Percentiles rank a stretch among this genome's conserved stretches.
Conservation (phyloP, 1,284 basidiomycete genomes). For the Stygiomarasmius scandens region DNA sequence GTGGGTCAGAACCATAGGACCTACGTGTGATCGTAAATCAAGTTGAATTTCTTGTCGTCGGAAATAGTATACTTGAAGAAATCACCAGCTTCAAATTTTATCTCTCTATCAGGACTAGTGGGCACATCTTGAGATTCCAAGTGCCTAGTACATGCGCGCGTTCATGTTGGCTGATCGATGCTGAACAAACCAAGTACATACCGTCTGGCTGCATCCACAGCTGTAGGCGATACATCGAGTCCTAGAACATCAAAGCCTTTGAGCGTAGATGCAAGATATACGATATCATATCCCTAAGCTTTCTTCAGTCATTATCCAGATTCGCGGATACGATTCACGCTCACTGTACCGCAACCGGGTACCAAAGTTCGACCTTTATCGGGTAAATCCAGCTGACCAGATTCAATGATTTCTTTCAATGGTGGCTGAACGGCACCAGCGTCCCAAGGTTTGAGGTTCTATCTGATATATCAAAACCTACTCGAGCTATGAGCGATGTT, state of each 20-base stretch:
- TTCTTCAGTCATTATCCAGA: background rate
- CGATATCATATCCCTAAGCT: conserved; percentile 67
- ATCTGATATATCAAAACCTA: conserved; percentile 45
- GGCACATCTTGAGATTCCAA: conserved; percentile 11
- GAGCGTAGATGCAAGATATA: conserved; percentile 52
- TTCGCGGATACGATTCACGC: conserved; percentile 18
- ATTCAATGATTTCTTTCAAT: conserved; percentile 54
- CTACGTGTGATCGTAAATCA: conserved; percentile 73
- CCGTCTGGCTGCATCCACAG: conserved; percentile 53
- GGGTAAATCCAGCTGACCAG: conserved; percentile 51
- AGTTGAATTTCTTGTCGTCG: conserved; percentile 48
- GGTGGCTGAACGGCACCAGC: conserved; percentile 55
- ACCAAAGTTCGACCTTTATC: conserved; percentile 60
- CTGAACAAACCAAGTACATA: conserved; percentile 35
- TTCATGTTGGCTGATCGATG: conserved; percentile 55
- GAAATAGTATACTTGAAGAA: conserved; percentile 52
- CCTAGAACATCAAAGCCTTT: conserved; percentile 49
- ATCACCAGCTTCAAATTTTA: conserved; percentile 46
- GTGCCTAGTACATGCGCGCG: conserved; percentile 15
- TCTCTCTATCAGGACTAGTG: conserved; percentile 22
- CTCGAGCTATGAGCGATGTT: background rate
- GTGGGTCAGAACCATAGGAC: conserved; percentile 23
- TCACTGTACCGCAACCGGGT: conserved; percentile 73
- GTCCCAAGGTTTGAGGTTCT: conserved; percentile 70
- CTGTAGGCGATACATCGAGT: conserved; percentile 60